These are phyloP conservation scores for Fusarium secorum DNA, from an alignment of 2,329 filamentous ascomycete genomes.

Conservation along the genomic window DNA sequence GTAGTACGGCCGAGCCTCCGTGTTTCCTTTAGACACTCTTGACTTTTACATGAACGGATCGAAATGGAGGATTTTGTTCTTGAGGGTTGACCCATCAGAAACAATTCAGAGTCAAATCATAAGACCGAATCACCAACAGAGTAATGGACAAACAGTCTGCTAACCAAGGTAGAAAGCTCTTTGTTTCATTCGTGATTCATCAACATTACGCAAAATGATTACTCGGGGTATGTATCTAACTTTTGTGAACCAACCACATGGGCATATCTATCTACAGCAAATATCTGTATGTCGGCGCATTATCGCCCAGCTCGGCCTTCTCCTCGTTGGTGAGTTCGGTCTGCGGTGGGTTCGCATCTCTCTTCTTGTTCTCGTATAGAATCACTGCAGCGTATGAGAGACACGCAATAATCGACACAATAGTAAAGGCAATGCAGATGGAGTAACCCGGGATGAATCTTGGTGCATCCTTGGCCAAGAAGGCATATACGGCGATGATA, in stretches of 20 bases:
- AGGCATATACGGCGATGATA: conserved; percentile 78
- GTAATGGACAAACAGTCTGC: background rate
- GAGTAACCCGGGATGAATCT: conserved; percentile 76
- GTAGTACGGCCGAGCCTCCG: background rate
- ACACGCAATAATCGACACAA: conserved; percentile 70
- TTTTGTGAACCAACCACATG: background rate
- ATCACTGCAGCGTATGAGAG: conserved; percentile 67
- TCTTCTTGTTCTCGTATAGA: conserved; percentile 65
- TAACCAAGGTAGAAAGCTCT: background rate
- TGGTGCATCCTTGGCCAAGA: conserved; percentile 72
- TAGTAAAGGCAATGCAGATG: conserved; percentile 78
- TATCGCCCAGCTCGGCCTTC: conserved; percentile 67
- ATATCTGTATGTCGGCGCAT: conserved; percentile 68
- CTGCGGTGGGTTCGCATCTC: conserved; percentile 57
- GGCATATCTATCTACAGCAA: conserved; percentile 51
- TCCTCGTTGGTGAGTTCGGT: conserved; percentile 65
- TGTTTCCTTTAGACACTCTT: background rate
- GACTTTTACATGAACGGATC: background rate
- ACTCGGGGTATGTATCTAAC: background rate
- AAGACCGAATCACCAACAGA: background rate
- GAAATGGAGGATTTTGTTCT: background rate
- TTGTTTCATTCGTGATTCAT: conserved; percentile 20
- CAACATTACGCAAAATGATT: background rate
- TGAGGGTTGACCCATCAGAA: background rate
- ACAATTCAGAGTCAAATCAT: background rate